Evolutionary conservation across 768 basidiomycete species (phyloP).

Genomic region (Tylopilus subfusipes): DNA sequence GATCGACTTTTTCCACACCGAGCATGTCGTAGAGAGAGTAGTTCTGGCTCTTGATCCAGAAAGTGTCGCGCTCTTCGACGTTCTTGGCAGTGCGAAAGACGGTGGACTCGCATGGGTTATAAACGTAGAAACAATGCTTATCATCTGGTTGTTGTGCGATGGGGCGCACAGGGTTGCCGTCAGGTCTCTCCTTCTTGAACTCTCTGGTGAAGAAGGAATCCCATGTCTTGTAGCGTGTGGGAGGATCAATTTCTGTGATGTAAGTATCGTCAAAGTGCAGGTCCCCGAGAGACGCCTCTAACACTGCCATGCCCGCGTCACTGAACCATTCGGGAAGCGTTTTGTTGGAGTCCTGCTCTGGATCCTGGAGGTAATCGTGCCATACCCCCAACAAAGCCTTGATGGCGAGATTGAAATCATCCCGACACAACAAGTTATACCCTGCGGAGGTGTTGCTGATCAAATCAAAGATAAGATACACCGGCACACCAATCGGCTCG

Average conservation of each 20-base stretch:
- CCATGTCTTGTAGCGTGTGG: not conserved
- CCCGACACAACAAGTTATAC: constrained; percentile 8
- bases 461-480: constrained; percentile 14
- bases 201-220: not conserved
- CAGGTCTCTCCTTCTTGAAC: not conserved
- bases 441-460: constrained; percentile 21
- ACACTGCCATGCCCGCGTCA: too few relatives aligned
- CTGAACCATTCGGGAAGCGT: too few relatives aligned
- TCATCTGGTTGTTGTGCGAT: not conserved
- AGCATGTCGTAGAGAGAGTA: constrained; percentile 59
- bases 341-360: too few relatives aligned
- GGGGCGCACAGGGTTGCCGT: not conserved
- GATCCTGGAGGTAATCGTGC: too few relatives aligned
- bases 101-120: constrained; percentile 52
- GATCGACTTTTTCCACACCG: constrained; percentile 3
- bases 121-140: not conserved
- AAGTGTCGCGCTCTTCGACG: constrained; percentile 42
- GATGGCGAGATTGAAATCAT: too few relatives aligned
- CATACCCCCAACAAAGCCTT: too few relatives aligned
- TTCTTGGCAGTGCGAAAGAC: constrained; percentile 34
- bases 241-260: too few relatives aligned
- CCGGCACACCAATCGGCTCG: constrained; percentile 17
- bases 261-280: too few relatives aligned
- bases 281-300: too few relatives aligned
- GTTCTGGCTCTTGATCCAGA: constrained; percentile 57